A percentile compares a stretch with the other conserved stretches of the same genome.
Conservation (phyloP, 164 flowering plant species). For the Cinnamomum micranthum region DNA sequence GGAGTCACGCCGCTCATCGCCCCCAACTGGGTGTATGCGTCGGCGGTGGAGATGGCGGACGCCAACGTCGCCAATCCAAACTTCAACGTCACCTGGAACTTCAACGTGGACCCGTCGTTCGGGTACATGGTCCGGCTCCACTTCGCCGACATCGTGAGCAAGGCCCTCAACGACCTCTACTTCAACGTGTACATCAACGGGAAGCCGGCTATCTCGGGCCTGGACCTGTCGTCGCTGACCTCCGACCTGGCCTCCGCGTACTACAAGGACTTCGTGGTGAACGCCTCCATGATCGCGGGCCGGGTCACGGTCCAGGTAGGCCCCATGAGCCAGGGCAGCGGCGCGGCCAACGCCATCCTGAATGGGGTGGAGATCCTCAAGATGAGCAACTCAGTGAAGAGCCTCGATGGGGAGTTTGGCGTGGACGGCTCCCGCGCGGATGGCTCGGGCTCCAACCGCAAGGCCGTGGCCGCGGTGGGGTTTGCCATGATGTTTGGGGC, state of each 20-base stretch:
- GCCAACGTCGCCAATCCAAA: slow-evolving; percentile 30
- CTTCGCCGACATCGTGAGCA: slow-evolving; percentile 81
- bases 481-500: slow-evolving; percentile 85
- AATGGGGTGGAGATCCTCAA: slow-evolving; percentile 71
- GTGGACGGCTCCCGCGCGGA: slow-evolving; percentile 35
- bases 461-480: slow-evolving; percentile 64
- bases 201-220: slow-evolving; percentile 45
- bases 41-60: slow-evolving; percentile 56
- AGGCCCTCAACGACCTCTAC: slow-evolving; percentile 61
- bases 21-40: slow-evolving; percentile 56
- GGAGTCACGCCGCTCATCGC: slow-evolving; percentile 49
- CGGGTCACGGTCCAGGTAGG: slow-evolving; percentile 50
- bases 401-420: slow-evolving; percentile 73
- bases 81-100: slow-evolving; percentile 71
- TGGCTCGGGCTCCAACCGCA: slow-evolving; percentile 6
- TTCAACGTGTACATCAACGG: slow-evolving; percentile 73
- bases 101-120: slow-evolving; percentile 34
- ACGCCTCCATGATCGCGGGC: slow-evolving; percentile 31
- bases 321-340: slow-evolving; percentile 39
- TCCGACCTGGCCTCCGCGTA: slow-evolving; percentile 46
- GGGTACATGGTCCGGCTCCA: slow-evolving; percentile 59
- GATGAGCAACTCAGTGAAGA: slow-evolving; percentile 65
- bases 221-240: slow-evolving; percentile 50
- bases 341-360: slow-evolving; percentile 47
- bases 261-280: slow-evolving; percentile 57